A percentile compares a stretch with the other conserved stretches of the same genome.
These are phyloP conservation scores for Alloascoidea africana DNA, from an alignment of 805 yeast species.

Conservation along the genomic window DNA sequence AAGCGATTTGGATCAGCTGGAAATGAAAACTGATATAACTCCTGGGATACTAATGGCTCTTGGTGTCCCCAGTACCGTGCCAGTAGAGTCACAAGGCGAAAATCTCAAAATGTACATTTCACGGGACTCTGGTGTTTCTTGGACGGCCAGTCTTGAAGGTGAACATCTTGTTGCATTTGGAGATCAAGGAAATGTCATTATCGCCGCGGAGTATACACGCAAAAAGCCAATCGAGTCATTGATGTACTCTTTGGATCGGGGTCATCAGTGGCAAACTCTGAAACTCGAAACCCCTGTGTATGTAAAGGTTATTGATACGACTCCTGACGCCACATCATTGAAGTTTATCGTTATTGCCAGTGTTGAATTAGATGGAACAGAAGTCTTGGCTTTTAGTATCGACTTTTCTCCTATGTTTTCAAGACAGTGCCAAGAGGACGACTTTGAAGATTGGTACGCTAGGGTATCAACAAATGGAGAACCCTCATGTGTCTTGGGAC, in stretches of 20 bases:
- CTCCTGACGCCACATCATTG: conserved; percentile 56
- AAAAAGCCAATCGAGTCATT: conserved; percentile 20
- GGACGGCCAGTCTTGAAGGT: conserved; percentile 40
- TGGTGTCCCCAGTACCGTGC: conserved; percentile 21
- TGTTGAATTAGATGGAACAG: conserved; percentile 8
- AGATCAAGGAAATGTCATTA: conserved; percentile 61
- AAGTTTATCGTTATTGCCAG: conserved; percentile 37
- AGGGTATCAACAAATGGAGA: conserved; percentile 17
- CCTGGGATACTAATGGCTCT: conserved; percentile 31
- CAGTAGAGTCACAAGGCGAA: conserved; percentile 11
- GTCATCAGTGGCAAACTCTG: conserved; percentile 42
- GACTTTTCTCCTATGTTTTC: conserved; percentile 27
- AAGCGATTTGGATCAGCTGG: conserved; percentile 15
- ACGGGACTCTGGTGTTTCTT: conserved; percentile 62
- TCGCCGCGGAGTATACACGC: conserved; percentile 32
- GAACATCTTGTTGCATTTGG: conserved; percentile 49
- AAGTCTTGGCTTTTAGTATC: conserved; percentile 35
- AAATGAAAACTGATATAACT: conserved; percentile 26
- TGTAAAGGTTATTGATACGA: conserved; percentile 33
- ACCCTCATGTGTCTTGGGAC: conserved; percentile 52
- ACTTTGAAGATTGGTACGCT: conserved; percentile 53
- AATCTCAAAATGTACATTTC: conserved; percentile 43
- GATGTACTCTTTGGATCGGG: conserved; percentile 58
- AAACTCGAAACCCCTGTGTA: conserved; percentile 28
- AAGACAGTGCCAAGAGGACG: conserved; percentile 21